A percentile compares a stretch with the other conserved stretches of the same genome.
Evolutionary conservation across 169 alveolate genomes (phyloP).

Genomic region (Babesia sp.): DNA sequence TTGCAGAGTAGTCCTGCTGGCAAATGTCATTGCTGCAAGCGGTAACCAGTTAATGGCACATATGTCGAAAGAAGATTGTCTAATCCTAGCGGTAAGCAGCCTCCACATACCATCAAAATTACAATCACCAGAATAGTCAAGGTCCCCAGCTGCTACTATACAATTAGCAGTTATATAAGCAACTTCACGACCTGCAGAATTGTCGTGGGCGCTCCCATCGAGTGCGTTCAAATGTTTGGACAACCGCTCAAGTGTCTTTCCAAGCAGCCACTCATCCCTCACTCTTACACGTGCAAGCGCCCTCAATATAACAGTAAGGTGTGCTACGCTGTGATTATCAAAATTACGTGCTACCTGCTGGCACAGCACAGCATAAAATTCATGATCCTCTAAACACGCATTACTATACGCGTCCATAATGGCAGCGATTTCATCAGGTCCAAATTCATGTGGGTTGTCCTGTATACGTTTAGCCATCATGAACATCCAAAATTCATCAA

Average conservation of each 20-base stretch:
- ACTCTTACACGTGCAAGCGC: constrained; percentile 58
- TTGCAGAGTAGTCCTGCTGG: constrained; percentile 55
- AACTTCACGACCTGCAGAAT: neutral
- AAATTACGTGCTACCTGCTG: constrained; percentile 21
- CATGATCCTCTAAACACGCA: constrained; percentile 65
- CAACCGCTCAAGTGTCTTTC: constrained; percentile 1
- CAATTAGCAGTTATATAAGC: constrained; percentile 34
- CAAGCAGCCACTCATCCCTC: constrained; percentile 41
- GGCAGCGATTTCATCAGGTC: constrained; percentile 58
- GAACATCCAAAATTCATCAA: constrained; percentile 73
- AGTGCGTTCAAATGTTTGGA: neutral
- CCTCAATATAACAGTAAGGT: constrained; percentile 36
- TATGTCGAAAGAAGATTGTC: constrained; percentile 58
- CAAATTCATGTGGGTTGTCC: constrained; percentile 31
- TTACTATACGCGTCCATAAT: constrained; percentile 63
- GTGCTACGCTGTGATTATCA: constrained; percentile 29
- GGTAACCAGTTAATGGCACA: constrained; percentile 69
- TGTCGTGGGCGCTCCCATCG: neutral
- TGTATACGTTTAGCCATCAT: constrained; percentile 67
- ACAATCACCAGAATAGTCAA: constrained; percentile 48
- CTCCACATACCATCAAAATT: constrained; percentile 53
- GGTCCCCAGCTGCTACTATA: constrained; percentile 50
- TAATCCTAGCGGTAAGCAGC: constrained; percentile 26
- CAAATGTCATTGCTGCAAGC: constrained; percentile 51
- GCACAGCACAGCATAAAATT: constrained; percentile 50